Conservation (phyloP, 2,329 filamentous ascomycete genomes). For the Waltergamsia citrina region DNA sequence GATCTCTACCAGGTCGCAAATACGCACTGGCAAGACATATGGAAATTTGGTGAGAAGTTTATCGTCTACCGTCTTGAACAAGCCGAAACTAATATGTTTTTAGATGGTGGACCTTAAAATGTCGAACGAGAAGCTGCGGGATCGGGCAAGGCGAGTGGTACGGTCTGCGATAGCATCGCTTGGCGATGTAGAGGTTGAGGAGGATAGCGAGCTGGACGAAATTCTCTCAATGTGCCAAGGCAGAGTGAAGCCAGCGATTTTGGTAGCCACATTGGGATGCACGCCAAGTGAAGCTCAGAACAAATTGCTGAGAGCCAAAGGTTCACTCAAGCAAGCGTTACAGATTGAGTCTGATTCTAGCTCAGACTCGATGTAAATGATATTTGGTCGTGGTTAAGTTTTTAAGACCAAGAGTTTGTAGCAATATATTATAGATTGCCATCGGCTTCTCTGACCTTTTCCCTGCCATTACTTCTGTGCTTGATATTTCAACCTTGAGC, state of each 20-base stretch:
- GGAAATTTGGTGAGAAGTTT: constrained; percentile 7
- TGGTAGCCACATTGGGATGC: no score
- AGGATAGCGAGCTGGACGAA: constrained; percentile 10
- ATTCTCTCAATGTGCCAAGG: constrained; percentile 8
- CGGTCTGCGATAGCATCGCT: constrained; percentile 6
- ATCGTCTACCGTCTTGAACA: background rate
- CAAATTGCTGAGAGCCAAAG: no score
- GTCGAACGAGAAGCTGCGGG: constrained; percentile 24
- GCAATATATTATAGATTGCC: no score
- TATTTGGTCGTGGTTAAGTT: no score
- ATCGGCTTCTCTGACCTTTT: no score
- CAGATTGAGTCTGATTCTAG: no score
- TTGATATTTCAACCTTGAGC: no score
- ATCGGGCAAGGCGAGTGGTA: constrained; percentile 13
- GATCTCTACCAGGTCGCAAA: constrained; percentile 8
- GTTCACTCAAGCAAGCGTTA: no score
- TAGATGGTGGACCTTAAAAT: constrained; percentile 16
- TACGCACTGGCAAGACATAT: constrained; percentile 8
- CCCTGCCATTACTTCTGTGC: no score
- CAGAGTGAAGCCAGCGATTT: constrained; percentile 11
- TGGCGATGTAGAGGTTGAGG: constrained; percentile 8
- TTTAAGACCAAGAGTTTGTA: no score
- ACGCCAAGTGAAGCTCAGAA: no score
- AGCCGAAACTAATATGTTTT: background rate
- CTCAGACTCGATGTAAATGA: no score